These are phyloP conservation scores for Ajuga chamaepitys DNA, from an alignment of 257 asterid species.

Conservation along the genomic window DNA sequence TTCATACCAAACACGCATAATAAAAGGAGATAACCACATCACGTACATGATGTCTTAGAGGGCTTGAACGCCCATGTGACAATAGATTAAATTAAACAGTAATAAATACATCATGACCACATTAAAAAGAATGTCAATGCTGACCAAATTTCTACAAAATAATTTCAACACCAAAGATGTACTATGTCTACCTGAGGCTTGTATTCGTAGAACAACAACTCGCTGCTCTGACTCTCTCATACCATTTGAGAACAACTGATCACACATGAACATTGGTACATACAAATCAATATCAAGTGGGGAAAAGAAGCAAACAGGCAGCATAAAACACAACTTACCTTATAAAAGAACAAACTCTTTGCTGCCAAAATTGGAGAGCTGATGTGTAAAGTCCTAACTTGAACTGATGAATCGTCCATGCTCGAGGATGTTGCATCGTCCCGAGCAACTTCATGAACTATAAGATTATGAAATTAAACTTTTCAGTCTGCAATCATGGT, in stretches of 20 bases:
- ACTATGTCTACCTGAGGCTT: slow-evolving; percentile 55
- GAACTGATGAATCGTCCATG: slow-evolving; percentile 32
- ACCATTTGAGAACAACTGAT: slow-evolving; percentile 73
- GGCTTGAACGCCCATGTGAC: background rate
- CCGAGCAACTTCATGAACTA: slow-evolving; percentile 36
- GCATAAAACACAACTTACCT: slow-evolving; percentile 29
- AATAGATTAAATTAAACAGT: background rate
- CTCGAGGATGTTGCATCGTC: slow-evolving; percentile 27
- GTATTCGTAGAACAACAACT: slow-evolving; percentile 47
- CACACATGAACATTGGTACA: slow-evolving; percentile 9
- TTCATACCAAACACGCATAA: background rate
- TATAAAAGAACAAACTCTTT: slow-evolving; percentile 68
- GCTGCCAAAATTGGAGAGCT: slow-evolving; percentile 94
- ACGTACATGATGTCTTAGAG: background rate
- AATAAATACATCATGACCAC: background rate
- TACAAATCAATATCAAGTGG: slow-evolving; percentile 5
- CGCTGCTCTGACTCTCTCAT: slow-evolving; percentile 57
- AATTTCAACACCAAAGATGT: background rate
- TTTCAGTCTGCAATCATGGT: background rate
- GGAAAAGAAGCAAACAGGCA: background rate
- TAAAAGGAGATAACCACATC: background rate
- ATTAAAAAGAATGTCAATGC: background rate
- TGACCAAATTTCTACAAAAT: background rate
- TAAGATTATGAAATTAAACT: slow-evolving; percentile 9
- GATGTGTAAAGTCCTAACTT: slow-evolving; percentile 54